Evolutionary conservation across 2,329 filamentous ascomycete genomes (phyloP).

Genomic region (Chaetomiaceae sp.): DNA sequence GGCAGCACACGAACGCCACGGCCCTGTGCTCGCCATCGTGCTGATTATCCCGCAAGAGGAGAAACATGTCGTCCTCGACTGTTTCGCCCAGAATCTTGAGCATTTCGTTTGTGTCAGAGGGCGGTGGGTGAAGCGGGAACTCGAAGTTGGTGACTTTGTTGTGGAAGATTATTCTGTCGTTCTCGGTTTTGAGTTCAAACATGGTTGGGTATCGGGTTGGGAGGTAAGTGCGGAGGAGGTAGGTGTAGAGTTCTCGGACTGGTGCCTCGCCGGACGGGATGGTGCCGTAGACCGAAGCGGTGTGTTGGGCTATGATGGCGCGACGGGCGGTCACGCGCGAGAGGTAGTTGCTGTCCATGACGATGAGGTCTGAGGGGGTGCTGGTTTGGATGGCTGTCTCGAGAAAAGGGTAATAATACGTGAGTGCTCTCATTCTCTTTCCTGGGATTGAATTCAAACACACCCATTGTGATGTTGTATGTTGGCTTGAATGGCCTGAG

Average conservation of each 20-base stretch:
- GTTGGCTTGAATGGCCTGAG: conserved; percentile 48
- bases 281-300: conserved; percentile 40
- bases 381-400: conserved; percentile 5
- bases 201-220: conserved; percentile 46
- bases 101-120: conserved; percentile 31
- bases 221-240: conserved; percentile 44
- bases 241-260: conserved; percentile 46
- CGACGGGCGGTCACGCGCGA: conserved; percentile 40
- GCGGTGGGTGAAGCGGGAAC: conserved; percentile 29
- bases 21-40: conserved; percentile 36
- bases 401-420: conserved; percentile 2
- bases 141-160: conserved; percentile 38
- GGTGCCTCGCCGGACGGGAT: conserved; percentile 37
- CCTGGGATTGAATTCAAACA: conserved; percentile 36
- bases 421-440: conserved; percentile 42
- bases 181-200: conserved; percentile 33
- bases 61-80: conserved; percentile 50
- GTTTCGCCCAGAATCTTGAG: conserved; percentile 44
- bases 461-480: conserved; percentile 54
- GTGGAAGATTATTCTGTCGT: conserved; percentile 22
- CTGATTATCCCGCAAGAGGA: conserved; percentile 42
- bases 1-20: conserved; percentile 49
- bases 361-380: conserved; percentile 44
- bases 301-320: conserved; percentile 37
- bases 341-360: conserved; percentile 49